A percentile compares a stretch with the other conserved stretches of the same genome.
phyloP scores from a whole-genome alignment of 495 filamentous ascomycete genomes.

The Trichocladium uniseriatum region DNA sequence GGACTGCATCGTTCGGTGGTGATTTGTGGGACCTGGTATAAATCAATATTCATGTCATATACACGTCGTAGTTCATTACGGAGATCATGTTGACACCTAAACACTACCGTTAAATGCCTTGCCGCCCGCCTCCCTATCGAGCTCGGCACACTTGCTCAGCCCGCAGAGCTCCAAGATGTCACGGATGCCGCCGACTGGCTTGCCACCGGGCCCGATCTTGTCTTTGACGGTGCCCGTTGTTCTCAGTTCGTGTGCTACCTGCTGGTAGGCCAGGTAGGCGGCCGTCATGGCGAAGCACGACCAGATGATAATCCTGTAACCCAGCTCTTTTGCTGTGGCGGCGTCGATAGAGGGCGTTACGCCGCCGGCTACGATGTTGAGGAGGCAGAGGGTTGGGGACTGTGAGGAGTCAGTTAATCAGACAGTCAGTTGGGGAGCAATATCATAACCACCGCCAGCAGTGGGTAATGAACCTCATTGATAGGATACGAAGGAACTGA shows the following conservation, averaged over 20 bases:
- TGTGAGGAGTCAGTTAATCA: background rate
- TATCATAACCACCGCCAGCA: too few species aligned
- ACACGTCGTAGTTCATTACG: too few species aligned
- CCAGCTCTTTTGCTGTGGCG: conserved; percentile 48
- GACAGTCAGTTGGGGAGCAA: too few species aligned
- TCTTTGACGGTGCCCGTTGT: conserved; percentile 33
- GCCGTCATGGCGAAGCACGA: conserved; percentile 44
- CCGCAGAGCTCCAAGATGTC: conserved; percentile 52
- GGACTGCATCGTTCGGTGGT: too few species aligned
- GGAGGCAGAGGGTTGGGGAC: conserved; percentile 40
- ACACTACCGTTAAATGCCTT: conserved; percentile 21
- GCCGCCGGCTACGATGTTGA: conserved; percentile 58
- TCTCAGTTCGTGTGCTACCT: conserved; percentile 38
- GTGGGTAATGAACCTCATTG: too few species aligned
- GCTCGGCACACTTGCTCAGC: conserved; percentile 36
- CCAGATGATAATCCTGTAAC: conserved; percentile 57
- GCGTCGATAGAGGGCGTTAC: conserved; percentile 47
- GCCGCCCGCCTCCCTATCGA: conserved; percentile 24
- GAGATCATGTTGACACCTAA: too few species aligned
- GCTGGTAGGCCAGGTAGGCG: conserved; percentile 44
- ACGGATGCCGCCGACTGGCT: conserved; percentile 47
- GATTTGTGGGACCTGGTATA: too few species aligned
- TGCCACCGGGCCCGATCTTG: conserved; percentile 1
- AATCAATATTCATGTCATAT: too few species aligned
- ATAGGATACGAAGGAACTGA: background rate